Evolutionary conservation across 345 rosid species (phyloP).

Genomic region (Rhodomyrtus tomentosa): DNA sequence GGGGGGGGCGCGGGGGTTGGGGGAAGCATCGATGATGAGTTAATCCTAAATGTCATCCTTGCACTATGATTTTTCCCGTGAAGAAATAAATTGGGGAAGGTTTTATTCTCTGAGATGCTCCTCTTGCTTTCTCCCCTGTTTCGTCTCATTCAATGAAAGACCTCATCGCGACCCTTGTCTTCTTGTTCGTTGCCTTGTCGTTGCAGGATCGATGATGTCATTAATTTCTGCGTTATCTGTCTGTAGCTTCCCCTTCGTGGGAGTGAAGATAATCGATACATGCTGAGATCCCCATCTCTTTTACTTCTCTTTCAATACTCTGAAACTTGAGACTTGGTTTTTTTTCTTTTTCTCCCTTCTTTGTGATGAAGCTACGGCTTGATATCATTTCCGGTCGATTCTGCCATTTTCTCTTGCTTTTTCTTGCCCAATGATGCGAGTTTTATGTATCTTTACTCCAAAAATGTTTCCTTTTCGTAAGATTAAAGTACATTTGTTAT

Average conservation of each 20-base stretch:
- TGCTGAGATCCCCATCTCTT: background rate
- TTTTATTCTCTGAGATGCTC: background rate
- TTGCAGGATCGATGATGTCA: background rate
- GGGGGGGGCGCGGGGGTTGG: background rate
- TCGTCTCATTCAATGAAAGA: background rate
- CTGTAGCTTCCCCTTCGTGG: background rate
- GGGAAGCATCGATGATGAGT: background rate
- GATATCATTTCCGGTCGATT: background rate
- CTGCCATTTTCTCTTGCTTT: background rate
- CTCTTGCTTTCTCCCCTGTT: background rate
- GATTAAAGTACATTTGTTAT: background rate
- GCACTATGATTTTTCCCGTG: background rate
- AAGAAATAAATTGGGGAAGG: background rate
- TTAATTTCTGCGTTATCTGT: constrained; percentile 3
- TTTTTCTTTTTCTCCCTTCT: too few species aligned
- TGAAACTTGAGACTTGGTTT: background rate
- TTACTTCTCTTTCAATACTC: background rate
- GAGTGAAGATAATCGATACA: background rate
- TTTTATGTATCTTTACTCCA: background rate
- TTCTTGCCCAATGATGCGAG: background rate
- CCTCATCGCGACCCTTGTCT: background rate
- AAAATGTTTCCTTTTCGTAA: background rate
- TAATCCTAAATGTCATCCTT: background rate
- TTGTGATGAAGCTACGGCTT: background rate
- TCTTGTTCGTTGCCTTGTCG: background rate